Base-by-base conservation (phyloP, 1,284 basidiomycete genomes). In the Papiliotrema nemorosa region DNA sequence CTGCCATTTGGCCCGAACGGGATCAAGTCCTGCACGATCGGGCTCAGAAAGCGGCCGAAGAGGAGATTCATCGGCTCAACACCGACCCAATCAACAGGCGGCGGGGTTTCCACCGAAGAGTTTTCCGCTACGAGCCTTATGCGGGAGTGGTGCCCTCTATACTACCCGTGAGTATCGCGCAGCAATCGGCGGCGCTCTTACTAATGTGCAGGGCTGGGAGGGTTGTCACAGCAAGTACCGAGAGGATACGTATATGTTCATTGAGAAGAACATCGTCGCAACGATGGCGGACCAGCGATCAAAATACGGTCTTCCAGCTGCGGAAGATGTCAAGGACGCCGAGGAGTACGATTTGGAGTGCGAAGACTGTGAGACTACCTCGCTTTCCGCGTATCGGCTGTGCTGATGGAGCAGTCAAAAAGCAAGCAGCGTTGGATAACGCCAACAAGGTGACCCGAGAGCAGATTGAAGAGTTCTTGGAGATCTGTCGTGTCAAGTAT, bases 401-500 rank as follows among this genome's bases (percentile, higher is more conserved):
- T 26, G 10, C 22, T 38, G n/a, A 39, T 25, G 16, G 29, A 42
- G 22, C 34, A 12, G 29, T 41, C 26, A 14, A 31, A 14, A 80
- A 85, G 49, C 82, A 81, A 67, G 80, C 80, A 1, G 82, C 87
- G 13, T 85, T 97, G 16, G 84, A 92, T 66, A 98, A 97, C 73
- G 86, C 85, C 73, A 82, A 85, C 52, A 93, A 94, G 74, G 89
- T 97, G 27, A 96, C 93, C 0, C 80, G 86, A 67, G 76, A 78
- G 5, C 93, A 97, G 65, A 74, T 98, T 3, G 78, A 76, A 40
- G 78, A 77, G 7, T 98, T 98, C 81, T 76, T 98, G 35, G 78
- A 89, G 26, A 79, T 89, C 49, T 97, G 91, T 70, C 90, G 90
- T 83, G 84, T 84, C 25, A 90, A 89, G 70, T 96, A 94, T 68